Evolutionary conservation across 2,329 filamentous ascomycete genomes (phyloP).

Genomic region (Cladosporium colombiae): DNA sequence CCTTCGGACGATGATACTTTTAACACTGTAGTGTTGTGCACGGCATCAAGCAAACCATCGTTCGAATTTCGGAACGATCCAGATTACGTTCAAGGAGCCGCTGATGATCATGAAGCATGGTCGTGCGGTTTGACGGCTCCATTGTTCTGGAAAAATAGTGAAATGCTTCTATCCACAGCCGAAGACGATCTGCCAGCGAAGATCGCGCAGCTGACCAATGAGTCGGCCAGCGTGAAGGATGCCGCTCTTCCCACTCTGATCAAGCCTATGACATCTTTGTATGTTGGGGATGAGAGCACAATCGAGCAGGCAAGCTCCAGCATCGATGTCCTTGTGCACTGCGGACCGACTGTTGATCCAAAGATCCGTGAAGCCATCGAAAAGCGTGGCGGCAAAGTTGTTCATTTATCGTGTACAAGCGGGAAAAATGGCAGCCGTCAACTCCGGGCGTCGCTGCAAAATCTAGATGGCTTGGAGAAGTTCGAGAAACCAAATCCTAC

Average conservation of each 20-base stretch:
- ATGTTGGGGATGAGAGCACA: constrained; percentile 43
- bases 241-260: constrained; percentile 40
- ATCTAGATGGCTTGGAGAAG: constrained; percentile 43
- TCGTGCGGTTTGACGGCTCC: constrained; percentile 73
- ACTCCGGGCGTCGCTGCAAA: constrained; percentile 69
- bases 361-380: background rate
- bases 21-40: constrained; percentile 79
- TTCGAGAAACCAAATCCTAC: constrained; percentile 20
- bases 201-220: constrained; percentile 48
- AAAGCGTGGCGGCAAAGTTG: constrained; percentile 19
- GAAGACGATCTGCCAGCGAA: constrained; percentile 64
- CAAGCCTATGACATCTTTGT: constrained; percentile 44
- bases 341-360: constrained; percentile 45
- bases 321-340: constrained; percentile 46
- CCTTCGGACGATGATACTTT: constrained; percentile 55
- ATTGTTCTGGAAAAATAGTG: constrained; percentile 75
- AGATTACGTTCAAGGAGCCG: constrained; percentile 90
- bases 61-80: constrained; percentile 65
- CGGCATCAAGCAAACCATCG: constrained; percentile 74
- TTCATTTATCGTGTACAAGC: constrained; percentile 65
- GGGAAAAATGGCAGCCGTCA: constrained; percentile 81
- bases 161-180: constrained; percentile 59
- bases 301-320: constrained; percentile 40
- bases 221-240: constrained; percentile 12
- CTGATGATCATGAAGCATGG: constrained; percentile 95